These are phyloP conservation scores for Phytopythium delawarense DNA, from an alignment of 352 stramenopile genomes.

Conservation along the genomic window DNA sequence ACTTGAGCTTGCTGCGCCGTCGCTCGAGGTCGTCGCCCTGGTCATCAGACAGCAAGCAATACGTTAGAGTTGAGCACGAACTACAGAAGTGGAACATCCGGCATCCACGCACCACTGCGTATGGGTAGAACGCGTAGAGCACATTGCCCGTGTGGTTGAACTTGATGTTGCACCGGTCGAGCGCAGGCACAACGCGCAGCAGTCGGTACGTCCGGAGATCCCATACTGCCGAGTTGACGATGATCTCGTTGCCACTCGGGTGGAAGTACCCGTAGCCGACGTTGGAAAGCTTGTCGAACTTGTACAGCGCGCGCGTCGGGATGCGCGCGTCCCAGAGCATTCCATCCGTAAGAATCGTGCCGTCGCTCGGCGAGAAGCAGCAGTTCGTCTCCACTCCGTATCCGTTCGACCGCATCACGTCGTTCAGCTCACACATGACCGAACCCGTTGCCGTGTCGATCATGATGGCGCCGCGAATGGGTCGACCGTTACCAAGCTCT, in stretches of 20 bases:
- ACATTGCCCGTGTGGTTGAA: slow-evolving; percentile 69
- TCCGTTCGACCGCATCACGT: slow-evolving; percentile 62
- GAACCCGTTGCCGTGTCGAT: slow-evolving; percentile 66
- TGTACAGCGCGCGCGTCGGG: slow-evolving; percentile 70
- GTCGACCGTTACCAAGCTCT: slow-evolving; percentile 18
- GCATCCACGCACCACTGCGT: slow-evolving; percentile 41
- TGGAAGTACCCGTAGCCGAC: slow-evolving; percentile 83
- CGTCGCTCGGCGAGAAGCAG: slow-evolving; percentile 67
- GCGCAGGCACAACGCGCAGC: slow-evolving; percentile 76
- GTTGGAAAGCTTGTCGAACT: slow-evolving; percentile 89
- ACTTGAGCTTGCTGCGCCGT: slow-evolving; percentile 66
- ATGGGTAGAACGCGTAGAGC: slow-evolving; percentile 82
- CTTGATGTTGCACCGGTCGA: slow-evolving; percentile 82
- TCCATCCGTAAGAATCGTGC: slow-evolving; percentile 71
- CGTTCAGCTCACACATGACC: slow-evolving; percentile 56
- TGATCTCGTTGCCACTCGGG: slow-evolving; percentile 84
- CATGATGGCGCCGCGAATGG: slow-evolving; percentile 51
- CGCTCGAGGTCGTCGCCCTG: slow-evolving; percentile 57
- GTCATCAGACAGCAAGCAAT: slow-evolving; percentile 3
- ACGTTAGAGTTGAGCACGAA: not conserved
- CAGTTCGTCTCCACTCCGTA: slow-evolving; percentile 79
- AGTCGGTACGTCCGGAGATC: slow-evolving; percentile 84
- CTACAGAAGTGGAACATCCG: not conserved
- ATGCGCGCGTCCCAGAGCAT: slow-evolving; percentile 81
- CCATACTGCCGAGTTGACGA: slow-evolving; percentile 89